Evolutionary conservation across 306 rosid genomes (phyloP).

Genomic region (Quillaja saponaria): DNA sequence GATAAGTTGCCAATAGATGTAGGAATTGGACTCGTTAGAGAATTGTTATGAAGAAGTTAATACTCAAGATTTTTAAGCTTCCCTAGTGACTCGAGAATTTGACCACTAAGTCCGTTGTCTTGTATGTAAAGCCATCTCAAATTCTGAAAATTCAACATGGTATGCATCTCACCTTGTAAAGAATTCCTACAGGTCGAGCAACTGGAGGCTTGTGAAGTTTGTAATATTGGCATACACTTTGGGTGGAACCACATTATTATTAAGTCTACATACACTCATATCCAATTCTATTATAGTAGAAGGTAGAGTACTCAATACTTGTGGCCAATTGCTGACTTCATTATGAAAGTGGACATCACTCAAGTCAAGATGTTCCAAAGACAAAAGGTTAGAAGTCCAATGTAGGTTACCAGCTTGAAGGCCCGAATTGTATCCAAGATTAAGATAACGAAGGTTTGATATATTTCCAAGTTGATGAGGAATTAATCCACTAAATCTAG

Average conservation of each 20-base stretch:
- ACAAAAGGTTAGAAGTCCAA: conserved; percentile 31
- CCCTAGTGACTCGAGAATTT: conserved; percentile 28
- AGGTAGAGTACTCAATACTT: conserved; percentile 22
- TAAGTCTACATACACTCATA: conserved; percentile 27
- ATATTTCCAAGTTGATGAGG: conserved; percentile 42
- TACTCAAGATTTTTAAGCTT: conserved; percentile 20
- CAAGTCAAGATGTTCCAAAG: conserved; percentile 31
- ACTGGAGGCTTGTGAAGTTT: conserved; percentile 21
- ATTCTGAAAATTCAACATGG: conserved; percentile 18
- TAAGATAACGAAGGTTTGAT: conserved; percentile 29
- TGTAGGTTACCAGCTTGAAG: conserved; percentile 24
- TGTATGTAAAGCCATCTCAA: conserved; percentile 12
- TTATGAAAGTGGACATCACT: conserved; percentile 20
- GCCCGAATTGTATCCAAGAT: conserved; percentile 20
- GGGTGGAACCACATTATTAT: not conserved
- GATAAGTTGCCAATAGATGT: conserved; percentile 31
- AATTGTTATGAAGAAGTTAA: conserved; percentile 15
- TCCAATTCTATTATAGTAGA: conserved; percentile 31
- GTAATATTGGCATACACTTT: not conserved
- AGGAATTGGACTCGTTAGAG: conserved; percentile 27
- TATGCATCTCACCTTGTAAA: conserved; percentile 22
- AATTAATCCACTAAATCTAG: conserved; percentile 32
- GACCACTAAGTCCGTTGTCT: conserved; percentile 20
- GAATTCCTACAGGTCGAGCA: conserved; percentile 11
- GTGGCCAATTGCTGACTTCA: conserved; percentile 29